Conservation (phyloP, 495 filamentous ascomycete genomes). For the Paragyromitra xinjiangensis region DNA sequence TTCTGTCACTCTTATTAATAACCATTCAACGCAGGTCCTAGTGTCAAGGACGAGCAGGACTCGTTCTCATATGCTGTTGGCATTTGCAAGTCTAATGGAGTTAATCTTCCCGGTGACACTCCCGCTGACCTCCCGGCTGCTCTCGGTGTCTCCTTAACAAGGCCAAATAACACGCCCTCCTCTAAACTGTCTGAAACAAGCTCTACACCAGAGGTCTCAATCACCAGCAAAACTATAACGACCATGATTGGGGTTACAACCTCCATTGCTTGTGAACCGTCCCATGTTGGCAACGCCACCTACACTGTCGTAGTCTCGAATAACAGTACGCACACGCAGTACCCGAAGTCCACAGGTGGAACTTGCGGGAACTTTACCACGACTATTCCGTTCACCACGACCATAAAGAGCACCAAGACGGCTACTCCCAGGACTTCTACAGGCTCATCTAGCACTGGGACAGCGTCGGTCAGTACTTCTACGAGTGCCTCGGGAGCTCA, state of each 20-base stretch:
- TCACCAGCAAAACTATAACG: constrained; percentile 6
- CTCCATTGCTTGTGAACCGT: constrained; percentile 12
- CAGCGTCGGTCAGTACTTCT: not conserved
- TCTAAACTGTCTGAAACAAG: not conserved
- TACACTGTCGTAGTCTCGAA: constrained; percentile 17
- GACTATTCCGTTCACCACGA: constrained; percentile 10
- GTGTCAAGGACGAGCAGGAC: constrained; percentile 7
- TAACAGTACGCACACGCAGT: constrained; percentile 26
- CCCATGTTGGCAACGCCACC: constrained; percentile 8
- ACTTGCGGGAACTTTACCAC: constrained; percentile 34
- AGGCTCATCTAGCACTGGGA: not conserved
- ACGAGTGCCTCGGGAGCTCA: constrained; percentile 13
- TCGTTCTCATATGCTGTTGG: constrained; percentile 40
- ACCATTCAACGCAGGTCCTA: constrained; percentile 4
- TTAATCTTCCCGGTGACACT: constrained; percentile 24
- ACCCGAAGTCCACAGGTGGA: not conserved
- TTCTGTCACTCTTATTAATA: constrained; percentile 13
- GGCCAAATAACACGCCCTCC: not conserved
- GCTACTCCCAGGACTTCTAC: not conserved
- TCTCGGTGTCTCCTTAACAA: constrained; percentile 12
- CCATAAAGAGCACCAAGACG: constrained; percentile 20
- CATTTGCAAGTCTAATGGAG: constrained; percentile 39
- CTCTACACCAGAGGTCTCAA: not conserved
- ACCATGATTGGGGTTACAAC: not conserved
- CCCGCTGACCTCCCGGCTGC: constrained; percentile 21